Evolutionary conservation across 2,329 filamentous ascomycete genomes (phyloP), one percentile per base, ranked within the genome.

Genomic region (Penicillium sp.): DNA sequence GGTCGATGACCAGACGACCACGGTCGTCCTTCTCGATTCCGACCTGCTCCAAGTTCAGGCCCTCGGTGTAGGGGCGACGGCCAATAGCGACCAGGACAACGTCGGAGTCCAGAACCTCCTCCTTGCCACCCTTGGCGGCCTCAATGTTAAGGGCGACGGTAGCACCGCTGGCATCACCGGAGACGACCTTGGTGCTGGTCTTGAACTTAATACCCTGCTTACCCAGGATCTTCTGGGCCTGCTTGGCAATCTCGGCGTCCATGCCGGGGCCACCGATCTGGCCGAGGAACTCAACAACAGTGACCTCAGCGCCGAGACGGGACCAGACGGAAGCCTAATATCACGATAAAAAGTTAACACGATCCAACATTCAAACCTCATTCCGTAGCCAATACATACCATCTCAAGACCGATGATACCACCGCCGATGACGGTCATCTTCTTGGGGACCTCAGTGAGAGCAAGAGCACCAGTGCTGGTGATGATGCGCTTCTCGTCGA

Each of bases 171-270:
- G 86, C 87, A 73, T 97, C 93, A 67, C 94, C 94, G 68, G 86
- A 85, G 63, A 88, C 79, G 64, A 99, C 94, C 86, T 99, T 99
- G 72, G 94, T 97, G 82, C 90, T 89, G 68, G 96, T 87, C 87
- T 96, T 97, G 85, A 99, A 99, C 73, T 96, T 94, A 75, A 99
- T 89, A 61, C 93, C 94, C 82, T 99, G 94, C 85, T 96, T 97
- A 76, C 86, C 86, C 65, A 99, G 86, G 62, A 96, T 88, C 85
- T 96, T 97, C 78, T 97, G 93, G 43, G 90, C 83, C 71, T 86
- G 82, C 83, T 97, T 99, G 73, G 93, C 86, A 70, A 97, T 90
- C 77, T 99, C 94, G 48, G 84, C 78, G 75, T 99, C 94, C 94
- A 99, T 99, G 69, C 94, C 94, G 49, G 94, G 94, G 58, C 94